A percentile compares a stretch with the other conserved stretches of the same genome.
Evolutionary conservation across 176 grass and related monocot genomes (phyloP).

Genomic region (Chloris gayana): DNA sequence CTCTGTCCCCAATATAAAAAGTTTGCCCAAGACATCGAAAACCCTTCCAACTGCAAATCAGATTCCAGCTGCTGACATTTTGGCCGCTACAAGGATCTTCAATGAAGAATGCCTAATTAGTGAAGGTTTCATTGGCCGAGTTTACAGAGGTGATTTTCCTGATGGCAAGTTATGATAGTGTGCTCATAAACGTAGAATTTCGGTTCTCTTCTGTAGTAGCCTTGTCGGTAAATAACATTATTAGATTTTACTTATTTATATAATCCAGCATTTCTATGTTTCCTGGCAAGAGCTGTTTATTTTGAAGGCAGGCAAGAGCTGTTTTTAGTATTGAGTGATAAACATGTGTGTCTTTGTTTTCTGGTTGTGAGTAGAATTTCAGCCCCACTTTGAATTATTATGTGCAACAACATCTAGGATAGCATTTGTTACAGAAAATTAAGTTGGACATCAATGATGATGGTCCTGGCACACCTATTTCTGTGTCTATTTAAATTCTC

Average conservation of each 20-base stretch:
- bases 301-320: too few species aligned
- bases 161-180: conserved; percentile 73
- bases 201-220: neutral
- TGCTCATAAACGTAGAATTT: neutral
- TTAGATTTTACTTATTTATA: conserved; percentile 26
- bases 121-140: conserved; percentile 77
- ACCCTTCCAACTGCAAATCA: conserved; percentile 63
- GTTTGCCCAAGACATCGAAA: conserved; percentile 63
- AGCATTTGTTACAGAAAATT: too few species aligned
- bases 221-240: conserved; percentile 5
- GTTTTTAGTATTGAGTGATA: too few species aligned
- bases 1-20: conserved; percentile 61
- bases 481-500: too few species aligned
- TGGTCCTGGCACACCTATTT: too few species aligned
- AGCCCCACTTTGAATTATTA: too few species aligned
- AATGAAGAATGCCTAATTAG: conserved; percentile 80
- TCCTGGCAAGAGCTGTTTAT: too few species aligned
- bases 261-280: too few species aligned
- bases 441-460: too few species aligned
- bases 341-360: too few species aligned
- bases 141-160: conserved; percentile 90
- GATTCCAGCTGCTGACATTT: conserved; percentile 71
- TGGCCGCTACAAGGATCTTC: conserved; percentile 75
- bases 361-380: too few species aligned
- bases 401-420: too few species aligned